A percentile compares a stretch with the other conserved stretches of the same genome.
Conservation (phyloP, 805 yeast species). For the Hyphopichia homilentoma region DNA sequence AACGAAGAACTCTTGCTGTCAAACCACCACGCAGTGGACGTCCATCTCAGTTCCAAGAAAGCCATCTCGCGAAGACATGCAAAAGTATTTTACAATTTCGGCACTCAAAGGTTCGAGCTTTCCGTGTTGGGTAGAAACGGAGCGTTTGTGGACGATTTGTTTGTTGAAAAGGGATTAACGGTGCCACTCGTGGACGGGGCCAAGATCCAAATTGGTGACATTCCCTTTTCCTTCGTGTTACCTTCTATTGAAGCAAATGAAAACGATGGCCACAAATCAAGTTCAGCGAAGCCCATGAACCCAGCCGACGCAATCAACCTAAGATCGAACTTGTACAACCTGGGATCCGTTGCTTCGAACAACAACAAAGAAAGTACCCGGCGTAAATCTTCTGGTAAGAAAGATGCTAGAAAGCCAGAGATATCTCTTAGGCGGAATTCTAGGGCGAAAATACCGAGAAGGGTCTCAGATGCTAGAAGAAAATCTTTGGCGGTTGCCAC, state of each 20-base stretch:
- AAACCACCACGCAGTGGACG: slow-evolving; percentile 78
- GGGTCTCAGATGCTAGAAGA: slow-evolving; percentile 34
- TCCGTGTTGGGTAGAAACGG: slow-evolving; percentile 94
- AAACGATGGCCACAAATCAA: slow-evolving; percentile 16
- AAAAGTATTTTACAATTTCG: slow-evolving; percentile 92
- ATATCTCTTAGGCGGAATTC: slow-evolving; percentile 7
- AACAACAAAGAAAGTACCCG: slow-evolving; percentile 1
- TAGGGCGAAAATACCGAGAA: slow-evolving; percentile 17
- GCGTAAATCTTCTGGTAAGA: slow-evolving; percentile 4
- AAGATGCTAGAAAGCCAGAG: slow-evolving; percentile 2
- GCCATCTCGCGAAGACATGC: slow-evolving; percentile 95
- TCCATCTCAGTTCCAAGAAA: slow-evolving; percentile 86
- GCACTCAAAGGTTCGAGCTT: slow-evolving; percentile 89
- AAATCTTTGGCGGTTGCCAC: slow-evolving; percentile 37
- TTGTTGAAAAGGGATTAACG: slow-evolving; percentile 87
- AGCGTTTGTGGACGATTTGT: slow-evolving; percentile 89
- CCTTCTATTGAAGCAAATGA: slow-evolving; percentile 59
- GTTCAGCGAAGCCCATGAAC: slow-evolving; percentile 40
- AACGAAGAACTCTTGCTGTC: slow-evolving; percentile 48
- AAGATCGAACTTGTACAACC: slow-evolving; percentile 44
- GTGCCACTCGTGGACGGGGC: slow-evolving; percentile 81
- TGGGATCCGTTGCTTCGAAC: slow-evolving; percentile 18
- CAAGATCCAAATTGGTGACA: slow-evolving; percentile 89
- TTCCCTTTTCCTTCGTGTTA: slow-evolving; percentile 80
- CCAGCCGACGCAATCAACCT: slow-evolving; percentile 62